Percentiles rank a stretch among this genome's conserved stretches.
These are phyloP conservation scores for Beta corolliflora DNA, from an alignment of 179 eudicot species.

Conservation along the genomic window DNA sequence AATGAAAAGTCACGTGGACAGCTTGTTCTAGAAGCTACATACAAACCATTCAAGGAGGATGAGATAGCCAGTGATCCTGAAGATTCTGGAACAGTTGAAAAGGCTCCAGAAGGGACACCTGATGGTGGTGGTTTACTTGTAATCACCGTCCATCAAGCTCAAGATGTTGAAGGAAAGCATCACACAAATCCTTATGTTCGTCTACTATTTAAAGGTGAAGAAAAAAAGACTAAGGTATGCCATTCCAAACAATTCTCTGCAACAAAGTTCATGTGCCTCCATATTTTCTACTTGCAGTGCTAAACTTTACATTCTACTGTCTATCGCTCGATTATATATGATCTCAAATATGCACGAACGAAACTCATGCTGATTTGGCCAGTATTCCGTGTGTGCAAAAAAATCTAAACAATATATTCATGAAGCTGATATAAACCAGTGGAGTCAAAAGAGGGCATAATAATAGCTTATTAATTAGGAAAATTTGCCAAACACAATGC, in stretches of 20 bases:
- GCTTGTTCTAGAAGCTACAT: conserved; percentile 63
- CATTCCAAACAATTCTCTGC: neutral
- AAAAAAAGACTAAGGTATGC: conserved; percentile 80
- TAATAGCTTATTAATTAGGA: neutral
- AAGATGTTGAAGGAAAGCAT: conserved; percentile 91
- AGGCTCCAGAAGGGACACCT: conserved; percentile 86
- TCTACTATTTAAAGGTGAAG: conserved; percentile 74
- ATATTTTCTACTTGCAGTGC: neutral
- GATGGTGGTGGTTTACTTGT: conserved; percentile 74
- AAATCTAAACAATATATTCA: neutral
- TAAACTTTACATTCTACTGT: neutral
- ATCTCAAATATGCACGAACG: neutral
- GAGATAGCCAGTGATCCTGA: conserved; percentile 54
- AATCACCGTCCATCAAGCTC: conserved; percentile 68
- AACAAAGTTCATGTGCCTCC: neutral
- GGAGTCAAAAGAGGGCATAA: neutral
- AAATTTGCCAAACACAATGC: too few species aligned
- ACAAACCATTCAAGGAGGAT: conserved; percentile 81
- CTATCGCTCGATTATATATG: neutral
- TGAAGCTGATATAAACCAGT: neutral
- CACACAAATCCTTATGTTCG: conserved; percentile 87
- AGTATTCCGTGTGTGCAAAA: neutral
- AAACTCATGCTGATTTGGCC: neutral
- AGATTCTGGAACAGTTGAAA: conserved; percentile 49
- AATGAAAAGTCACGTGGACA: conserved; percentile 82